Percentiles rank a stretch among this genome's conserved stretches.
Conservation (phyloP, 2,329 filamentous ascomycete genomes). For the Akanthomyces lecanii region DNA sequence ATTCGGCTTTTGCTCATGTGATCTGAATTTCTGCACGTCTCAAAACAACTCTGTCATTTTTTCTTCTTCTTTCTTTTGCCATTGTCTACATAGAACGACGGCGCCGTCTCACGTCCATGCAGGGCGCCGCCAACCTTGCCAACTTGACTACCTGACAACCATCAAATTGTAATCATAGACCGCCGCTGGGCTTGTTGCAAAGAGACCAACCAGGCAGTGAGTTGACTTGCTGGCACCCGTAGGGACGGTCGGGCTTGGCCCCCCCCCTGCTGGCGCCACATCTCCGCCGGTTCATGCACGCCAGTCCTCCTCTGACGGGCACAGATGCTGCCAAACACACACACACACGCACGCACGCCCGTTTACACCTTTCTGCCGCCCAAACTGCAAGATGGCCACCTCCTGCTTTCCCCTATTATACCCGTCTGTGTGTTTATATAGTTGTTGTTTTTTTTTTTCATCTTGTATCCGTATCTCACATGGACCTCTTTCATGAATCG, state of each 20-base stretch:
- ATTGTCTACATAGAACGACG: no score
- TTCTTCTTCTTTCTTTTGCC: no score
- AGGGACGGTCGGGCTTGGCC: not conserved
- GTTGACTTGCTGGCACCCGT: no score
- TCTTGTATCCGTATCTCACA: no score
- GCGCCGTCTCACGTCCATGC: not conserved
- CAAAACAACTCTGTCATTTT: no score
- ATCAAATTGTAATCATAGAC: not conserved
- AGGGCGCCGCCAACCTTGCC: not conserved
- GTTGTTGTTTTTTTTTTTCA: not conserved
- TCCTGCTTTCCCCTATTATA: not conserved
- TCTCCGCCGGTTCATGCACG: conserved; percentile 13
- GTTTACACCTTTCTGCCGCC: not conserved
- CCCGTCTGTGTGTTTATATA: not conserved
- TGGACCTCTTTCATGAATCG: no score
- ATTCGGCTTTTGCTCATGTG: no score
- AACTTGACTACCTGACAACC: no score
- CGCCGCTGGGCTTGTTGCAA: not conserved
- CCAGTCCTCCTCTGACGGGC: not conserved
- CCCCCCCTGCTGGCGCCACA: not conserved
- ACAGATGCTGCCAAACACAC: not conserved
- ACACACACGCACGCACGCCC: no score
- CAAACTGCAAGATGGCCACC: not conserved
- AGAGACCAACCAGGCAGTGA: no score
- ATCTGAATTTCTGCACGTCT: not conserved